phyloP scores from a whole-genome alignment of 2,329 filamentous ascomycete species.

The Cytospora schulzeri region DNA sequence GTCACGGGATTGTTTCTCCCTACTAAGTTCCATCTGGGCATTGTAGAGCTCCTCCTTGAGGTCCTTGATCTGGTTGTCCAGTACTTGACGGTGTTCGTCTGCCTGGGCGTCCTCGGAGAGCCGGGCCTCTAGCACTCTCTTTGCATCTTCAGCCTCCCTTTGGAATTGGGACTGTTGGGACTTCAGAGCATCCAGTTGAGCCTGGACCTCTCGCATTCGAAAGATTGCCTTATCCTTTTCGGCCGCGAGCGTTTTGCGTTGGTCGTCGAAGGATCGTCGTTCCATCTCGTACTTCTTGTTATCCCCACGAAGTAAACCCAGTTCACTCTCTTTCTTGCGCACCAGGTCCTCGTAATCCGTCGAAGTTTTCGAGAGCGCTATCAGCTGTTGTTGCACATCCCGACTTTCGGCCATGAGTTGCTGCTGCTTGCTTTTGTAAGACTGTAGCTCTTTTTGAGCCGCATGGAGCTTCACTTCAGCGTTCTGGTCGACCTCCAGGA shows the following conservation, averaged over 20 bases:
- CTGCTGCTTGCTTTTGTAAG: slow-evolving; percentile 71
- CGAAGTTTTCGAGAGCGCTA: slow-evolving; percentile 85
- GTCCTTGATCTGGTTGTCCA: slow-evolving; percentile 85
- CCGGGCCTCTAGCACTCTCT: slow-evolving; percentile 81
- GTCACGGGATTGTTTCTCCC: slow-evolving; percentile 89
- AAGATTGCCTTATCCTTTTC: slow-evolving; percentile 80
- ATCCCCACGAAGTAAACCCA: slow-evolving; percentile 81
- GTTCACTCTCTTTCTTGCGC: slow-evolving; percentile 89
- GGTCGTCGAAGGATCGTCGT: slow-evolving; percentile 74
- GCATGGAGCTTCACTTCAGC: slow-evolving; percentile 80
- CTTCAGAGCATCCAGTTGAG: slow-evolving; percentile 83
- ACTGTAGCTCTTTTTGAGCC: slow-evolving; percentile 78
- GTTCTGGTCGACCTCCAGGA: slow-evolving; percentile 85
- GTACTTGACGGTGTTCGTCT: slow-evolving; percentile 75
- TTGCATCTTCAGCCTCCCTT: slow-evolving; percentile 86
- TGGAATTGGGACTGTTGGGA: slow-evolving; percentile 83
- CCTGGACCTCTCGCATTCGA: slow-evolving; percentile 81
- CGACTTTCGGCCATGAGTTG: slow-evolving; percentile 79
- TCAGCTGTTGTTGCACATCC: slow-evolving; percentile 80
- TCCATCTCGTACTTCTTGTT: slow-evolving; percentile 82
- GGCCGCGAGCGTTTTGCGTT: slow-evolving; percentile 68
- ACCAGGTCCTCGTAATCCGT: slow-evolving; percentile 95
- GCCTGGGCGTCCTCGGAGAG: slow-evolving; percentile 89
- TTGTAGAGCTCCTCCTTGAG: slow-evolving; percentile 85
- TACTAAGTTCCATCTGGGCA: slow-evolving; percentile 83